Percentiles rank a stretch among this genome's conserved stretches.
Conservation (phyloP, 139 green algal genomes). For the Micractinium conductrix region DNA sequence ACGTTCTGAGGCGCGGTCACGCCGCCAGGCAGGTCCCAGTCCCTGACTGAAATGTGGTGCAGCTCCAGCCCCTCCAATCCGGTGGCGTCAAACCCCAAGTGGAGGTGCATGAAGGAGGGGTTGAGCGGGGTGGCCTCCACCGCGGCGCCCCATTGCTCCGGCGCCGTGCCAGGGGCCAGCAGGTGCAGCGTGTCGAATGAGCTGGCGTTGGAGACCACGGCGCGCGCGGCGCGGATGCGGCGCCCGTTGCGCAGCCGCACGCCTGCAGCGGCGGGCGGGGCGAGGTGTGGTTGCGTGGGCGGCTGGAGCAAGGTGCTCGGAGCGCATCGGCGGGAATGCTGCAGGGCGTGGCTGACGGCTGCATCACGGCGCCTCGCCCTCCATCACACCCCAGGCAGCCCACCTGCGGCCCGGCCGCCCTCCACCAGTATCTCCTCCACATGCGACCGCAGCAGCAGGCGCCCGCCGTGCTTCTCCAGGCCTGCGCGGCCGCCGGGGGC, state of each 20-base stretch:
- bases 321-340: no score
- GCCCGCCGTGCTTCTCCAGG: constrained; percentile 90
- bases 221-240: constrained; percentile 53
- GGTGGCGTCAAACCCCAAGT: constrained; percentile 88
- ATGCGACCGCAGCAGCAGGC: constrained; percentile 77
- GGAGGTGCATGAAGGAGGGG: constrained; percentile 97
- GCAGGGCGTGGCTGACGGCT: no score
- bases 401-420: constrained; percentile 59
- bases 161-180: constrained; percentile 66
- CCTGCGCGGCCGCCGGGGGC: no score
- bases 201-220: constrained; percentile 88
- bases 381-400: no score
- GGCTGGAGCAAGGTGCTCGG: no score
- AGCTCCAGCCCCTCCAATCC: constrained; percentile 81
- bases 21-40: constrained; percentile 74
- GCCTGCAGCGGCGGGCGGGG: neutral
- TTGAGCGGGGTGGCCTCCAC: constrained; percentile 66
- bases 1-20: constrained; percentile 90
- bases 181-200: constrained; percentile 91
- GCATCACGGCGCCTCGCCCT: no score
- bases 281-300: no score
- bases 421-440: constrained; percentile 87
- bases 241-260: constrained; percentile 21
- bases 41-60: constrained; percentile 97
- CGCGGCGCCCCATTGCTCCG: constrained; percentile 47